Evolutionary conservation across 768 basidiomycete genomes (phyloP).

Genomic region (Mycena amicta): DNA sequence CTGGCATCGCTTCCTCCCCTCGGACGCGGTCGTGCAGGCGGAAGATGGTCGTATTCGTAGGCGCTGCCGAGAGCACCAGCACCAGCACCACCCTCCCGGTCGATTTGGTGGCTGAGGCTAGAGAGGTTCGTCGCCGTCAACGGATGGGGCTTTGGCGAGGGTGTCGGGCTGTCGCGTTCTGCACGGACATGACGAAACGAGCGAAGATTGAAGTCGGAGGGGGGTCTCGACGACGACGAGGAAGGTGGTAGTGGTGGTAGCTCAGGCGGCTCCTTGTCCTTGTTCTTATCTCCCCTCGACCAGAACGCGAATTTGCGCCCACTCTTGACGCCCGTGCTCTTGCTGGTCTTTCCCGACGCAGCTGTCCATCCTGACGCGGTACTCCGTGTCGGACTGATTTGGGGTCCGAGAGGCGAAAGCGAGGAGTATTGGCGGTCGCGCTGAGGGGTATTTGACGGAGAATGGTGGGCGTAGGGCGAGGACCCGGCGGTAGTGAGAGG

Average conservation of each 20-base stretch:
- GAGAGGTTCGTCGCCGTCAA: conserved; percentile 6
- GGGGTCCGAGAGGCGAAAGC: conserved; percentile 7
- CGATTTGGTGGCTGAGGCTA: background rate
- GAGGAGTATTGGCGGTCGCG: background rate
- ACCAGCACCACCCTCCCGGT: background rate
- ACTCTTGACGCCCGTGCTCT: background rate
- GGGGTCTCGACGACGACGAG: too few species aligned
- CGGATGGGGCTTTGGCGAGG: background rate
- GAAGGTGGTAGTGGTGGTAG: background rate
- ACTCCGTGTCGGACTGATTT: conserved; percentile 2
- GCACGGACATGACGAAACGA: conserved; percentile 17
- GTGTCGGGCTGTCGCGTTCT: background rate
- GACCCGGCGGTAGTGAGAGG: background rate
- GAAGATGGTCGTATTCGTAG: background rate
- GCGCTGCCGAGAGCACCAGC: background rate
- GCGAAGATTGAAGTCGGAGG: conserved; percentile 12
- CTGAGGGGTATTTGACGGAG: background rate
- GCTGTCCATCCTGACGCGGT: background rate
- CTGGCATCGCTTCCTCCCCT: conserved; percentile 7
- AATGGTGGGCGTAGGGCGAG: background rate
- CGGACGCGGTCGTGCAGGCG: conserved; percentile 9
- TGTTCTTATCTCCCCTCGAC: background rate
- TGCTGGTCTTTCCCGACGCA: background rate
- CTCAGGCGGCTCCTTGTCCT: background rate
- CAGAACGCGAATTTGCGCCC: conserved; percentile 16